A percentile compares a stretch with the other conserved stretches of the same genome.
phyloP scores from a whole-genome alignment of 2,329 filamentous ascomycete genomes.

The Penicillium sumatraense region DNA sequence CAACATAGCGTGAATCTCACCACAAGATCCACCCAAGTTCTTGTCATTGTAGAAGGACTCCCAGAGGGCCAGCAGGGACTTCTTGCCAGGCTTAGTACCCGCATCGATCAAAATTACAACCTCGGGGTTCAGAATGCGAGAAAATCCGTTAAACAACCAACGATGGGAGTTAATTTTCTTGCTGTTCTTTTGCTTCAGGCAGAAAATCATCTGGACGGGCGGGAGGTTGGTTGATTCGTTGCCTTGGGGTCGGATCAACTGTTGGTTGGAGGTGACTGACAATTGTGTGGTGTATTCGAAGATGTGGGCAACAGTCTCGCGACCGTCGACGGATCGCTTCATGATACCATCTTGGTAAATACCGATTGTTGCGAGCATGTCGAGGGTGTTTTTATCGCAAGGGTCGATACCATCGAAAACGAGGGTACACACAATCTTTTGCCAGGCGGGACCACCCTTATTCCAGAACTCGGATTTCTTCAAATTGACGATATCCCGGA shows the following conservation, averaged over 20 bases:
- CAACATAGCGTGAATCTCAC: slow-evolving; percentile 97
- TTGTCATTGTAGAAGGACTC: slow-evolving; percentile 99
- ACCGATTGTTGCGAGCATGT: slow-evolving; percentile 91
- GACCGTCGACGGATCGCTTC: slow-evolving; percentile 96
- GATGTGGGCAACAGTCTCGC: slow-evolving; percentile 92
- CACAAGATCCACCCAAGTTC: slow-evolving; percentile 93
- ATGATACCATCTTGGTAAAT: slow-evolving; percentile 96
- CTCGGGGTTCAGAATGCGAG: slow-evolving; percentile 92
- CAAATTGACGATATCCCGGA: slow-evolving; percentile 94
- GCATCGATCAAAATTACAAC: slow-evolving; percentile 94
- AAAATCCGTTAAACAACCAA: slow-evolving; percentile 97
- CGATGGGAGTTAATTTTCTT: slow-evolving; percentile 99
- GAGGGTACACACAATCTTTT: slow-evolving; percentile 95
- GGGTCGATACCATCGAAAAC: slow-evolving; percentile 98
- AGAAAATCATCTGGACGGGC: slow-evolving; percentile 98
- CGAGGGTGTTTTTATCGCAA: slow-evolving; percentile 91
- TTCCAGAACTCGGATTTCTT: slow-evolving; percentile 99
- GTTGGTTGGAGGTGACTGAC: slow-evolving; percentile 91
- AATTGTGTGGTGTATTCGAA: slow-evolving; percentile 98
- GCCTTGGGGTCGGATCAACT: slow-evolving; percentile 87
- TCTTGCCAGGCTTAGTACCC: slow-evolving; percentile 90
- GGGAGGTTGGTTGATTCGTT: slow-evolving; percentile 82
- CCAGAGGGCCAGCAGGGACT: slow-evolving; percentile 90
- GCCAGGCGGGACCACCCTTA: slow-evolving; percentile 95
- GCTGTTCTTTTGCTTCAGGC: slow-evolving; percentile 95